phyloP scores from a whole-genome alignment of 345 rosid species.

The Punica granatum region DNA sequence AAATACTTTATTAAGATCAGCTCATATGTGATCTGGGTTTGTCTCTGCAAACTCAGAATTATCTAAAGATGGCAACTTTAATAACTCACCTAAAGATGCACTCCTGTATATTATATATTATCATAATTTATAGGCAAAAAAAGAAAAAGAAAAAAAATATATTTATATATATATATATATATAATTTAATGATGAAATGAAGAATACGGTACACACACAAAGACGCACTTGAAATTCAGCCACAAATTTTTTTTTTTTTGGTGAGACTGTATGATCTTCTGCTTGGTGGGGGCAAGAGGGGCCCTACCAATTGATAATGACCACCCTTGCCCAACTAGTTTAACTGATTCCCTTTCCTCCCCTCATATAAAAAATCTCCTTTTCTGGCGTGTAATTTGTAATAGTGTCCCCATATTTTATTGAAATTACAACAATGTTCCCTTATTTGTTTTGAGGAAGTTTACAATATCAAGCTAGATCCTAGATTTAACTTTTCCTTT shows the following conservation, averaged over 20 bases:
- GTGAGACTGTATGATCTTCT: slow-evolving; percentile 6
- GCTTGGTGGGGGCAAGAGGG: slow-evolving; percentile 7
- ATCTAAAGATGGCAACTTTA: slow-evolving; percentile 12
- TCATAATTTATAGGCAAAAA: background rate
- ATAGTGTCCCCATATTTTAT: background rate
- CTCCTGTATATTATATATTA: too few species aligned
- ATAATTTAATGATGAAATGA: background rate
- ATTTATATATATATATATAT: background rate
- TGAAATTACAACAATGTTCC: background rate
- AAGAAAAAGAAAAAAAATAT: background rate
- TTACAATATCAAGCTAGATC: too few species aligned
- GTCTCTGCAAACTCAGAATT: slow-evolving; percentile 4
- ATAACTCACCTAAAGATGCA: background rate
- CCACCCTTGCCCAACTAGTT: background rate
- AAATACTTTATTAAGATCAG: slow-evolving; percentile 6
- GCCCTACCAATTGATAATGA: slow-evolving; percentile 2
- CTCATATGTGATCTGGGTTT: slow-evolving; percentile 9
- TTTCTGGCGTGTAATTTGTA: background rate
- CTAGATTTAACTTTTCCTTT: too few species aligned
- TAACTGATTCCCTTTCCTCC: background rate
- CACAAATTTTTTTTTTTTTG: background rate
- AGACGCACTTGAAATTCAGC: background rate
- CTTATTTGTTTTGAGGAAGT: too few species aligned
- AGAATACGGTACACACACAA: background rate
- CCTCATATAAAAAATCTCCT: background rate